Percentiles rank a stretch among this genome's conserved stretches.
Conservation (phyloP, 164 flowering plant species). For the Warburgia ugandensis region DNA sequence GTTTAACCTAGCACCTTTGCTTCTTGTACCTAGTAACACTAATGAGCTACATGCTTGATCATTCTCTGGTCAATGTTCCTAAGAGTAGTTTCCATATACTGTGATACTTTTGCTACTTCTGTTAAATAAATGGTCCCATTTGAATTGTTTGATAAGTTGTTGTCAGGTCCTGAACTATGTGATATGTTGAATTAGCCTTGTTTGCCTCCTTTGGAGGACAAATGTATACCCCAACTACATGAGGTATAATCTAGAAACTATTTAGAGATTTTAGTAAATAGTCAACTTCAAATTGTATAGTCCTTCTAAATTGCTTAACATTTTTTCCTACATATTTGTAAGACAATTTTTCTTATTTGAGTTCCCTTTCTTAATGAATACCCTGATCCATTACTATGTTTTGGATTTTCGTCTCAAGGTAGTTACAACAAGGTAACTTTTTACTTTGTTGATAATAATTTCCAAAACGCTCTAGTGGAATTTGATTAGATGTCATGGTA, state of each 20-base stretch:
- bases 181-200: slow-evolving; percentile 83
- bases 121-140: background rate
- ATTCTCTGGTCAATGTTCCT: too few relatives aligned
- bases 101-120: too few relatives aligned
- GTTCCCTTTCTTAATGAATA: too few relatives aligned
- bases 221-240: slow-evolving; percentile 73
- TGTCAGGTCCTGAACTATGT: slow-evolving; percentile 68
- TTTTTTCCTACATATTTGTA: too few relatives aligned
- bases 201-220: slow-evolving; percentile 94
- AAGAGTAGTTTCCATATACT: too few relatives aligned
- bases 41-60: too few relatives aligned
- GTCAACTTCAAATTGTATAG: background rate
- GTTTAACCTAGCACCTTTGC: background rate
- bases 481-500: background rate
- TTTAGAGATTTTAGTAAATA: background rate
- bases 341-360: too few relatives aligned
- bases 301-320: too few relatives aligned
- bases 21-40: too few relatives aligned
- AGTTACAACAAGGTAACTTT: too few relatives aligned
- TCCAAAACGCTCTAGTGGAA: background rate
- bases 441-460: background rate
- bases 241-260: slow-evolving; percentile 44
- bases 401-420: too few relatives aligned
- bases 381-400: too few relatives aligned
- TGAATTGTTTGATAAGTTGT: slow-evolving; percentile 6